Percentiles rank a stretch among this genome's conserved stretches.
These are phyloP conservation scores for Caryopteris hybrid DNA, from an alignment of 305 asterid species.

Conservation along the genomic window DNA sequence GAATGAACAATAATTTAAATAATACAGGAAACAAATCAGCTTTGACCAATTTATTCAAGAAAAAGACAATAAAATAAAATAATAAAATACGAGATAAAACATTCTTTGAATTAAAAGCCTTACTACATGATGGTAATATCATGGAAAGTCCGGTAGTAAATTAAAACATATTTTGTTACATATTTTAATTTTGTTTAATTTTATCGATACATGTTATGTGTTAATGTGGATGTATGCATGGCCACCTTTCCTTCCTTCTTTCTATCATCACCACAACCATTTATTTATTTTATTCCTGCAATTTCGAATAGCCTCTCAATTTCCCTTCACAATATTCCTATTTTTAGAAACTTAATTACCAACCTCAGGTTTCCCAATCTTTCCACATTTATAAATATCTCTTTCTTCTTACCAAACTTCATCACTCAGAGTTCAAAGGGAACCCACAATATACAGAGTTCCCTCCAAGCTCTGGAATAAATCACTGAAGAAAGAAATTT, in stretches of 20 bases:
- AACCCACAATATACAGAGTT: not conserved
- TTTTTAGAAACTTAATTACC: not conserved
- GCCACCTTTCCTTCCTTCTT: not conserved
- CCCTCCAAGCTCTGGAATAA: conserved; percentile 13
- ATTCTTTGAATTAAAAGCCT: too few species aligned
- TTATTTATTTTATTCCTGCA: not conserved
- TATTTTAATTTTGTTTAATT: too few species aligned
- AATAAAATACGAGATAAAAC: too few species aligned
- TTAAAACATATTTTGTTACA: too few species aligned
- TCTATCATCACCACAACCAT: not conserved
- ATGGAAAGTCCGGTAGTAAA: too few species aligned
- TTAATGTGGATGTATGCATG: too few species aligned
- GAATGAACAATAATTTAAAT: too few species aligned
- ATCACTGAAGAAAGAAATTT: not conserved
- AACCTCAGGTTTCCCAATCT: not conserved
- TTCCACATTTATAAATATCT: not conserved
- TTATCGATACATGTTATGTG: too few species aligned
- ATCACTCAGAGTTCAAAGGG: conserved; percentile 19
- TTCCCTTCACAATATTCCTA: not conserved
- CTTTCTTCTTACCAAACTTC: not conserved
- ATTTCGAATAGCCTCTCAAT: not conserved
- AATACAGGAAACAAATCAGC: too few species aligned
- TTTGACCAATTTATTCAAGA: too few species aligned
- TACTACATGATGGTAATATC: too few species aligned
- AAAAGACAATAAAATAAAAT: too few species aligned